These are phyloP conservation scores for Oryza officinalis DNA, from an alignment of 176 grass and related monocot genomes.

Conservation along the genomic window DNA sequence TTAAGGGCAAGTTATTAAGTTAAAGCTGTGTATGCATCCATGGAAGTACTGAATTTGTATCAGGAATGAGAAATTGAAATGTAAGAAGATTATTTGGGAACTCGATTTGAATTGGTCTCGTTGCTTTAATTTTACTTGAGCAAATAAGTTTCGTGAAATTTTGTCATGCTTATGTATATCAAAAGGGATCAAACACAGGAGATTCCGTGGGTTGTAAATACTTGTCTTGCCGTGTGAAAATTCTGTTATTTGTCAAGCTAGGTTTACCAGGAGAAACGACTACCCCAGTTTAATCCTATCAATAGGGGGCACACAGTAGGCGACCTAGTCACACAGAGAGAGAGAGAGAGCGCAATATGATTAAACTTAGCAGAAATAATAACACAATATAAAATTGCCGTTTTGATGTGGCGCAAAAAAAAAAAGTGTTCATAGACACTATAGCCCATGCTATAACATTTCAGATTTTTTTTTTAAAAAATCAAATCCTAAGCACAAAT, in stretches of 20 bases:
- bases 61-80: not conserved
- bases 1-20: not conserved
- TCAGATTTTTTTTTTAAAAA: no score
- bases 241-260: not conserved
- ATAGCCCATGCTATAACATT: no score
- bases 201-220: not conserved
- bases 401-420: no score
- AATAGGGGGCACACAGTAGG: not conserved
- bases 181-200: not conserved
- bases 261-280: not conserved
- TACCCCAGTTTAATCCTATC: not conserved
- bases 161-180: not conserved
- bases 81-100: not conserved
- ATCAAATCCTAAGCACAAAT: no score
- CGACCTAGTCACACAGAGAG: not conserved
- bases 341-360: no score
- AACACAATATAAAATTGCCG: no score
- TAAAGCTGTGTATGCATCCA: not conserved
- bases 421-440: no score
- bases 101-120: not conserved
- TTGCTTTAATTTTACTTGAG: not conserved
- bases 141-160: not conserved
- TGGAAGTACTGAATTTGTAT: constrained; percentile 3
- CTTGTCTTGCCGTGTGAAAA: constrained; percentile 31
- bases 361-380: no score